A percentile compares a stretch with the other conserved stretches of the same genome.
phyloP scores from a whole-genome alignment of 768 basidiomycete species.

The Podaxis sp. region DNA sequence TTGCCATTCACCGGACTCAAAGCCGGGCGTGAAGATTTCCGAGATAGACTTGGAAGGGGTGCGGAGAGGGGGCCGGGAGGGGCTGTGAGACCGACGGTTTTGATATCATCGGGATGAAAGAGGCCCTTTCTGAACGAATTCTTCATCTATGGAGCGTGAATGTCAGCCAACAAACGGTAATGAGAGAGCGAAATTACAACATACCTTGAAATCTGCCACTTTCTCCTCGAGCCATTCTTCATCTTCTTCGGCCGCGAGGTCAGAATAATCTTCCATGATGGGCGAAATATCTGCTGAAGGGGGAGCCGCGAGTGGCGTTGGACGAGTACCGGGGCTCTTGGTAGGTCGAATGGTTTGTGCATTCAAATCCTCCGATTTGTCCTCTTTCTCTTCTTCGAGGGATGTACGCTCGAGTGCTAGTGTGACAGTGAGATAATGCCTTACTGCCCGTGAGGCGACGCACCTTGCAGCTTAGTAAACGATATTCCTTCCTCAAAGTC shows the following conservation, averaged over 20 bases:
- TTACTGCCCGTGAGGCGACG: slow-evolving; percentile 4
- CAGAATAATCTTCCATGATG: slow-evolving; percentile 90
- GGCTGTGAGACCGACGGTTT: slow-evolving; percentile 57
- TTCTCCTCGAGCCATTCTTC: slow-evolving; percentile 66
- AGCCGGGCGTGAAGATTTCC: slow-evolving; percentile 49
- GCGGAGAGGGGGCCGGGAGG: slow-evolving; percentile 63
- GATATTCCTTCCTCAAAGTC: slow-evolving; percentile 96
- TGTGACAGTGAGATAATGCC: slow-evolving; percentile 3
- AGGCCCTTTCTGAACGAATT: slow-evolving; percentile 69
- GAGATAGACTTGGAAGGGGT: slow-evolving; percentile 53
- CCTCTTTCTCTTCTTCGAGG: slow-evolving; percentile 48
- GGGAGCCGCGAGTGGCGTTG: slow-evolving; percentile 52
- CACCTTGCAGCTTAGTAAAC: slow-evolving; percentile 75
- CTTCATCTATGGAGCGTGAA: slow-evolving; percentile 45
- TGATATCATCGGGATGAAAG: slow-evolving; percentile 89
- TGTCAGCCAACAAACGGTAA: neutral
- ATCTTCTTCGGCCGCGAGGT: slow-evolving; percentile 77
- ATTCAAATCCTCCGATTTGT: slow-evolving; percentile 58
- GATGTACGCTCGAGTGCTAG: slow-evolving; percentile 61
- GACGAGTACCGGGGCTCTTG: slow-evolving; percentile 53
- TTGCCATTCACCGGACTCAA: slow-evolving; percentile 22
- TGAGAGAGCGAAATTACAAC: slow-evolving; percentile 10
- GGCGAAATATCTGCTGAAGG: slow-evolving; percentile 60
- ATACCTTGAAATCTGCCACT: slow-evolving; percentile 79
- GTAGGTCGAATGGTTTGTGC: slow-evolving; percentile 76